Conservation (phyloP, 179 eudicot species). For the Amaranthus tricolor region DNA sequence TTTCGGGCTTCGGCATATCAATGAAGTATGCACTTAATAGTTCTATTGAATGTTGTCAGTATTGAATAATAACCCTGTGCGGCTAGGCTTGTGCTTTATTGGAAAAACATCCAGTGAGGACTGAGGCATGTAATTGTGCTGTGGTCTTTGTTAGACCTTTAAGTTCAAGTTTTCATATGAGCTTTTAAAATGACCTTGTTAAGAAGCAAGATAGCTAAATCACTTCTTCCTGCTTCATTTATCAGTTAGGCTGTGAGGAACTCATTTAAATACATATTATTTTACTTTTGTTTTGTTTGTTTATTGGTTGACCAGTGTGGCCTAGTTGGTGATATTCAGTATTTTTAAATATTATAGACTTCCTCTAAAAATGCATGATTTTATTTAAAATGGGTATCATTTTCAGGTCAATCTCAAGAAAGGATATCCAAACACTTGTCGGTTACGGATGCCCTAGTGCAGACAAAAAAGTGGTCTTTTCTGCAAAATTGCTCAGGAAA, state of each 20-base stretch:
- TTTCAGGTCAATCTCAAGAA: conserved; percentile 92
- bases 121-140: too few relatives aligned
- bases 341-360: conserved; percentile 1
- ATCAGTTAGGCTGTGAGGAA: too few relatives aligned
- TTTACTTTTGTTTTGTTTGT: too few relatives aligned
- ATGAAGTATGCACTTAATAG: neutral
- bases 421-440: conserved; percentile 83
- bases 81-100: too few relatives aligned
- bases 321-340: conserved; percentile 4
- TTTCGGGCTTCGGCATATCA: neutral
- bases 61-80: too few relatives aligned
- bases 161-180: too few relatives aligned
- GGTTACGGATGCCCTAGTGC: conserved; percentile 90
- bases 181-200: neutral
- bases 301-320: neutral
- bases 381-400: conserved; percentile 27
- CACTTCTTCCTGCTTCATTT: too few relatives aligned
- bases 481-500: conserved; percentile 83
- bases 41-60: neutral
- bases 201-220: neutral
- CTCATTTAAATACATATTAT: too few relatives aligned
- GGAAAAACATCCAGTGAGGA: too few relatives aligned
- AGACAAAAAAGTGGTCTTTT: conserved; percentile 81
- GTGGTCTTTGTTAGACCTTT: too few relatives aligned
- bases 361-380: neutral